Percentiles rank a stretch among this genome's conserved stretches.
Evolutionary conservation across 2,329 filamentous ascomycete species (phyloP).

Genomic region (Chlorencoelia australis): DNA sequence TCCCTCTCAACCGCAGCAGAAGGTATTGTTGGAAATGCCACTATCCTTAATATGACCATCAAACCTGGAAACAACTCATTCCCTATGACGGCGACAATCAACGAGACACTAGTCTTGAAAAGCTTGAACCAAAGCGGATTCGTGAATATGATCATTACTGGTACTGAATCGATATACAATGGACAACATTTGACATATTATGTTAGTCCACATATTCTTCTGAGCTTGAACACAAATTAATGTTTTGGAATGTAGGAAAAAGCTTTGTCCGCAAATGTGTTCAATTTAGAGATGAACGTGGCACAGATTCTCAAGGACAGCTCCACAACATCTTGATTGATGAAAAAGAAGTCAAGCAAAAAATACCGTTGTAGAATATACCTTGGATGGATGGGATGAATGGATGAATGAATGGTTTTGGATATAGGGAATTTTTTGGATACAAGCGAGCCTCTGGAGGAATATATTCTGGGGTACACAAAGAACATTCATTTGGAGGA

Average conservation of each 20-base stretch:
- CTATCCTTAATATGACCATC: constrained; percentile 40
- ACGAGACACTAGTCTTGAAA: constrained; percentile 31
- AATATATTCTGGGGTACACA: too few species aligned
- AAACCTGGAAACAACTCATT: constrained; percentile 43
- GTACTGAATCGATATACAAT: constrained; percentile 37
- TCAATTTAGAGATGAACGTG: constrained; percentile 37
- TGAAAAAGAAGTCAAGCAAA: too few species aligned
- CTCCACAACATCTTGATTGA: too few species aligned
- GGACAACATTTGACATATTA: constrained; percentile 44
- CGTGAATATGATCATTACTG: constrained; percentile 40
- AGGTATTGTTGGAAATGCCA: constrained; percentile 37
- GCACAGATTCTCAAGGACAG: constrained; percentile 24
- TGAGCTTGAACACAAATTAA: constrained; percentile 6
- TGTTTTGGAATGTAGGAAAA: too few species aligned
- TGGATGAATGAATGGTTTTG: too few species aligned
- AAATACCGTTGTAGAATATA: too few species aligned
- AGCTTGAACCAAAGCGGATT: constrained; percentile 31
- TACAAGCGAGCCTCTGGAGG: too few species aligned
- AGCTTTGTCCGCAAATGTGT: constrained; percentile 36
- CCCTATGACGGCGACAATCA: constrained; percentile 37
- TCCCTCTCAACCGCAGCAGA: constrained; percentile 32
- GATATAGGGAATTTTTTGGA: too few species aligned
- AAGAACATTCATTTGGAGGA: too few species aligned
- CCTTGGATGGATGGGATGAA: too few species aligned
- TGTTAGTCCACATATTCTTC: constrained; percentile 19